Evolutionary conservation across 108 stramenopile genomes (phyloP), one percentile per base, ranked within the genome.

Genomic region (Cylindrotheca fusiformis): DNA sequence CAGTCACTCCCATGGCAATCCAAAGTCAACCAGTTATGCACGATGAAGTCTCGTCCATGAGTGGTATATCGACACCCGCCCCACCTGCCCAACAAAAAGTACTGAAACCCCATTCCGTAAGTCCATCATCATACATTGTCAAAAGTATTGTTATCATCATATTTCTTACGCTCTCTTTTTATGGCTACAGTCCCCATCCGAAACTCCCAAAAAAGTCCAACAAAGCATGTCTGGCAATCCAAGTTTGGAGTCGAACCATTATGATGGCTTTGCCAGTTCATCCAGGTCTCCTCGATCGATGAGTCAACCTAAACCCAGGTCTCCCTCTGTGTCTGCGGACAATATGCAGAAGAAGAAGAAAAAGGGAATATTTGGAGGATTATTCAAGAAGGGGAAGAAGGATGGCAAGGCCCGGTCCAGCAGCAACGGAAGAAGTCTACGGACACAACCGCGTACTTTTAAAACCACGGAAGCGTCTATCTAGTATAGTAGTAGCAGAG

Each of bases 361-460:
- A 69, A 90, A 90, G 70, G 83, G 89, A 22, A 32, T 90, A 41
- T 82, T 90, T 46, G 70, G 73, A 22, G 81, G 81, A 17, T 75
- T 90, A 21, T 89, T 89, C 18, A 87, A 81, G 67, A 86, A 87
- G 53, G 74, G 82, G 21, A 85, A 87, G 58, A 77, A 81, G 26
- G 76, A 71, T 47, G 69, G 55, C 28, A 68, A 68, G 48, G 61
- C 72, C 26, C 22, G 72, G 46, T 49, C 58, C 8, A 41, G 41
- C 12, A 65, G 57, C 4, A 74, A 63, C 55, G 47, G 41, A 25
- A 46, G 72, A 55, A 58, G 60, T 5, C 53, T 74, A 36, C 60
- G 71, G 2, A 56, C 71, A 6, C 71, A 63, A 2, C 63, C 55
- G 0, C 25, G 69, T 20, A 71, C 62, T 21, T 2, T 25, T 30